A percentile compares a stretch with the other conserved stretches of the same genome.
Evolutionary conservation across 768 basidiomycete species (phyloP).

Genomic region (Hericium rajendrae): DNA sequence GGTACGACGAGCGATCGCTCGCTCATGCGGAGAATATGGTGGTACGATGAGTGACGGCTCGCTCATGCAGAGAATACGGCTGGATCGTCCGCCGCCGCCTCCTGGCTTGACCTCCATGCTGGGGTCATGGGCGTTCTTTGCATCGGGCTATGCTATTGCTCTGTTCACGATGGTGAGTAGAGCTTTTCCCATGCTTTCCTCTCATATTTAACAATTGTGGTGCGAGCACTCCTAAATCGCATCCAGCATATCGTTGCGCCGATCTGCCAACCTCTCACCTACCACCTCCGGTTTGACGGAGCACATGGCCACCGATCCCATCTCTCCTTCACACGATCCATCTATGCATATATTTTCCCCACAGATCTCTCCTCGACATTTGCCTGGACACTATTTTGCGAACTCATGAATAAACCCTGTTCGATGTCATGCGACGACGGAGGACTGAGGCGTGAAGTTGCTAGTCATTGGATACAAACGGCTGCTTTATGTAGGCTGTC

Average conservation of each 20-base stretch:
- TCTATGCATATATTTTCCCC: conserved; percentile 41
- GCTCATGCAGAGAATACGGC: not conserved
- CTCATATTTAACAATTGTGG: not conserved
- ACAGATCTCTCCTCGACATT: conserved; percentile 50
- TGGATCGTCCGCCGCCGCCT: conserved; percentile 6
- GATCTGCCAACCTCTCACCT: conserved; percentile 30
- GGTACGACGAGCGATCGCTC: not conserved
- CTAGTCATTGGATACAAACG: too few relatives aligned
- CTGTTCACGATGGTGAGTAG: conserved; percentile 52
- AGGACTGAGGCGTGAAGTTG: too few relatives aligned
- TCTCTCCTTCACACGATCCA: conserved; percentile 14
- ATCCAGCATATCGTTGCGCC: conserved; percentile 75
- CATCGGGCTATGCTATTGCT: conserved; percentile 62
- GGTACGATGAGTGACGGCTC: not conserved
- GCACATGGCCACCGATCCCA: conserved; percentile 7
- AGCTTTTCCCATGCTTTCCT: not conserved
- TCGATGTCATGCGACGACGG: too few relatives aligned
- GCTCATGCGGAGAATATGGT: too few relatives aligned
- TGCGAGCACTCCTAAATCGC: conserved; percentile 59
- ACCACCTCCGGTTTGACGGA: conserved; percentile 16
- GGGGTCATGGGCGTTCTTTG: conserved; percentile 63
- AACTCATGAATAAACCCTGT: too few relatives aligned
- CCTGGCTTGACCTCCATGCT: conserved; percentile 27
- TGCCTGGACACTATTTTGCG: conserved; percentile 49
- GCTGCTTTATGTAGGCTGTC: too few relatives aligned